Base-by-base conservation (phyloP, 1,284 basidiomycete genomes). In the Takashimella tepidaria region DNA sequence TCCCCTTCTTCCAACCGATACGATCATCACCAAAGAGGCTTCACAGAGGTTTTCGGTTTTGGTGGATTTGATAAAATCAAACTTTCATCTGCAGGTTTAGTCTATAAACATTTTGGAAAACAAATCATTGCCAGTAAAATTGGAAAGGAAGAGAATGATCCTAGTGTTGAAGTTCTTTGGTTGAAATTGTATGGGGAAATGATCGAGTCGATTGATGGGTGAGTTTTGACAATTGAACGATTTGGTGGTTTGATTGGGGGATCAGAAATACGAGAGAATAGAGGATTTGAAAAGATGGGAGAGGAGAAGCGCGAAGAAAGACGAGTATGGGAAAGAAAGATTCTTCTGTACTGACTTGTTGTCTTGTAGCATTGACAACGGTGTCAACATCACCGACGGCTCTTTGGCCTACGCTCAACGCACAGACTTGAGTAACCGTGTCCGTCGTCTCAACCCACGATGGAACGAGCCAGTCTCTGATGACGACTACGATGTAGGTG, bases 101-200 rank as follows among this genome's bases (percentile, higher is more conserved):
- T 98, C 23, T 96, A 93, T 83, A 97, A 96, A 91, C 95, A 98
- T 76, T 98, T 91, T 69, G 96, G 95, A 21, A 83, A 85, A 68
- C 84, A 92, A 61, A 87, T 98, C 62, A 85, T 98, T 55, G 81
- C 88, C 3, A 81, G 81, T 53, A 78, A 81, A 50, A 78, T 85
- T 22, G 77, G 82, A 16, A 60, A 85, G 24, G 61, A 80, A 2
- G 59, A 72, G 23, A 77, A 83, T 10, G 83, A 89, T 64, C 75
- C 81, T 2, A 84, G 82, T 54, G 82, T 95, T 44, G 78, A 84
- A 46, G 80, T 80, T 5, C 78, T 98, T 13, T 96, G 88, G 86
- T 76, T 91, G 58, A 96, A 95, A 74, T 60, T 98, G 61, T 98
- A 98, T 80, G 85, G 81, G 69, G 89, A 92, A 70, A 91, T 93